These are phyloP conservation scores for Colletotrichum agaves DNA, from an alignment of 2,329 filamentous ascomycete species.

Conservation along the genomic window DNA sequence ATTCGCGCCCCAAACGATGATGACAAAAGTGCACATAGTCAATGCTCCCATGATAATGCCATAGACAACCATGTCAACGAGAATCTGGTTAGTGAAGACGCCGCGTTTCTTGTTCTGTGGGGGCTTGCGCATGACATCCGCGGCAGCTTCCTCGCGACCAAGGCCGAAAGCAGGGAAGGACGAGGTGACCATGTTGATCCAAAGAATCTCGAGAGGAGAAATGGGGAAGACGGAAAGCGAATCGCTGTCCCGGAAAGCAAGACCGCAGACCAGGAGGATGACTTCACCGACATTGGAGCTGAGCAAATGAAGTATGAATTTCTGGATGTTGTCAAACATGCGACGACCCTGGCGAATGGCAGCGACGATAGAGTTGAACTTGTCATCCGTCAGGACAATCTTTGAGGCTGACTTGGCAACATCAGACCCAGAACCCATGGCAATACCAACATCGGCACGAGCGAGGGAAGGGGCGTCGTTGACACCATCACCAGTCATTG, in stretches of 20 bases:
- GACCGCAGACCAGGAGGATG: conserved; percentile 81
- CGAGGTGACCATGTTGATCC: conserved; percentile 95
- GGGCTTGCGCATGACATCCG: conserved; percentile 82
- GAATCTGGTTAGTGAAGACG: conserved; percentile 81
- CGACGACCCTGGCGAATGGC: conserved; percentile 85
- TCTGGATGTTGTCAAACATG: conserved; percentile 91
- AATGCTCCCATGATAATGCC: conserved; percentile 81
- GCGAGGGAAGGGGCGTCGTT: conserved; percentile 88
- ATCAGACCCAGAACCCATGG: conserved; percentile 89
- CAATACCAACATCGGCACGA: conserved; percentile 85
- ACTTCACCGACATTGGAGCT: conserved; percentile 88
- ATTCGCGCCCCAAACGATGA: conserved; percentile 68
- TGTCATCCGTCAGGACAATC: conserved; percentile 88
- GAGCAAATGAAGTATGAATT: conserved; percentile 84
- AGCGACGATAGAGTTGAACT: conserved; percentile 86
- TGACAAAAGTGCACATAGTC: conserved; percentile 73
- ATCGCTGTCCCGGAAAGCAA: conserved; percentile 79
- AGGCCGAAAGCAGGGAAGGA: conserved; percentile 89
- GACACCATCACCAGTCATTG: conserved; percentile 90
- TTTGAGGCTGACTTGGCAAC: conserved; percentile 85
- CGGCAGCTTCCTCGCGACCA: conserved; percentile 79
- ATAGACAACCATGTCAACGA: conserved; percentile 83
- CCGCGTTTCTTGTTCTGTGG: conserved; percentile 76
- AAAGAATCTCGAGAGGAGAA: conserved; percentile 86
- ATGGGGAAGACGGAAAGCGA: conserved; percentile 86